Base-by-base conservation (phyloP, 164 flowering plant genomes). In the Magnolia kwangsiensis region DNA sequence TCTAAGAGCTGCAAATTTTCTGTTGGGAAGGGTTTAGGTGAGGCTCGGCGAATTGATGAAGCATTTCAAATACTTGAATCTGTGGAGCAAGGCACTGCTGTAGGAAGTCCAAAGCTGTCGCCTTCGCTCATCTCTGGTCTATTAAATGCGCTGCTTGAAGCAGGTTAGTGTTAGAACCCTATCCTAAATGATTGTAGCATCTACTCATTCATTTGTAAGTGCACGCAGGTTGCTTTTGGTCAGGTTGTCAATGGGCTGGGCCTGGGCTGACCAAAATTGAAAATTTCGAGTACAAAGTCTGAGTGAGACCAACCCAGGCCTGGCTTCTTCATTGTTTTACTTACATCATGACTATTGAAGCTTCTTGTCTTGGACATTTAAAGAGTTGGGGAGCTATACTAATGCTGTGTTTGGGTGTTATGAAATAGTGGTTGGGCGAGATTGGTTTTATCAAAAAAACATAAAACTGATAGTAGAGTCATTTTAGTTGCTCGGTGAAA, bases 11-110 rank as follows among this genome's bases (percentile, higher is more conserved):
- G 24, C 16, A 9, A 37, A 9, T 77, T 63, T 71, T 37, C 69
- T 50, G 18, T 75, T 8, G 75, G 73, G 71, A 76, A 89, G 93
- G 96, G 94, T 68, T 84, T 90, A 79, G 93, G 96, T 58, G 78
- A 80, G 81, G 89, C 93, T 75, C 81, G 85, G 79, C 86, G 88
- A 83, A 73, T 87, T 51, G 92, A 91, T 73, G 92, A 91, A 79
- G 93, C 96, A 77, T 91, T 90, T 84, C 90, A 86, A 74, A 16
- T 89, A 67, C 86, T 90, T 75, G 96, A 91, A 77, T 85, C 88
- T 67, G 84, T 91, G 75, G 96, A 90, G 74, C 78, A 78, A 71
- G 90, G 90, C n/a, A 68, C 80, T 45, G 87, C 87, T 74, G 79
- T 51, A 18, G 96, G 90, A 75, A 83, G 80, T 73, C 88, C 89